Evolutionary conservation across 192 early-diverging fungal species (phyloP).

Genomic region (Coemansia sp.): DNA sequence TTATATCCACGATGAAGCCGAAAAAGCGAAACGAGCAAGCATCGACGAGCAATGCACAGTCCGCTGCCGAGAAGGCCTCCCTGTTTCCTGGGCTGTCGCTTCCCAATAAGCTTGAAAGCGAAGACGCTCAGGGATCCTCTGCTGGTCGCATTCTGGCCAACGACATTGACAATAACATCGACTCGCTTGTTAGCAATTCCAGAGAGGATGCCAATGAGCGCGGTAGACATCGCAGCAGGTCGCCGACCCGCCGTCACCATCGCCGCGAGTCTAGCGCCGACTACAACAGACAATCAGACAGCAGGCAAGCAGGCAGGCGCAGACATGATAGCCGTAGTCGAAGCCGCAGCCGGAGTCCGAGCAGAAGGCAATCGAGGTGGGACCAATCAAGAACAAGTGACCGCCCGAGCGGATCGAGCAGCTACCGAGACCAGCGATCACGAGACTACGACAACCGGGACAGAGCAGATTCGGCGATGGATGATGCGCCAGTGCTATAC

Average conservation of each 20-base stretch:
- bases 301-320: conserved; percentile 24
- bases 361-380: conserved; percentile 34
- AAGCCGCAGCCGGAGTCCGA: conserved; percentile 12
- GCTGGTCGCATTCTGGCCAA: conserved; percentile 32
- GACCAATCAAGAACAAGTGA: conserved; percentile 40
- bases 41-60: conserved; percentile 21
- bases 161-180: conserved; percentile 45
- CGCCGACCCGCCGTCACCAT: conserved; percentile 9
- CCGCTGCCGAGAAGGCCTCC: conserved; percentile 61
- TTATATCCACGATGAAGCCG: conserved; percentile 85
- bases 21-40: conserved; percentile 28
- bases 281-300: background rate
- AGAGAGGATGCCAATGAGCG: conserved; percentile 12
- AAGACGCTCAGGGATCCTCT: background rate
- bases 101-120: conserved; percentile 23
- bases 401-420: background rate
- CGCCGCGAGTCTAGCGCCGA: conserved; percentile 18
- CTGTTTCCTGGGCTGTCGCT: conserved; percentile 81
- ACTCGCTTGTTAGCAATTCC: conserved; percentile 26
- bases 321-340: conserved; percentile 9
- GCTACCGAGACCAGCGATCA: background rate
- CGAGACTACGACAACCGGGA: background rate
- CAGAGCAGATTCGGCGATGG: conserved; percentile 39
- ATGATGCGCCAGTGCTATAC: conserved; percentile 84
- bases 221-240: conserved; percentile 36